Evolutionary conservation across 768 basidiomycete species (phyloP), one percentile per base, ranked within the genome.

Genomic region (Hygrocybe coccinea): DNA sequence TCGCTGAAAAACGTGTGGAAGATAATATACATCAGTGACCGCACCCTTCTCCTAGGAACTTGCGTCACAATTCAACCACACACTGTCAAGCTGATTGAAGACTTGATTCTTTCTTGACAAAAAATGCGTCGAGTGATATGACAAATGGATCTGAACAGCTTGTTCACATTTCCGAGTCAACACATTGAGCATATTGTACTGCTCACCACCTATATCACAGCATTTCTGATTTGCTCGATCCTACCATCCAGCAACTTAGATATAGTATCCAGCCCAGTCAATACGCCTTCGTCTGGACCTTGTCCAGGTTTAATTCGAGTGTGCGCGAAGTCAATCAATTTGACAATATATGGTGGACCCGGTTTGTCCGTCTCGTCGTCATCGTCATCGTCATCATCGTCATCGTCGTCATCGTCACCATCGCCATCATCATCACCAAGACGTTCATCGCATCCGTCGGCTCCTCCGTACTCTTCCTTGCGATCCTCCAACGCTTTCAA

Each of bases 321-420:
- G 68, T 98, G 95, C 6, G 94, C 95, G 67, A 99, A 97, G 73
- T 99, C 95, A 60, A 98, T 97, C 60, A 97, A 72, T 60, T 86
- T 86, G 57, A 97, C 76, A 12, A 77, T 74, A 59, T 80, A 87
- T 33, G 82, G 79, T 15, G 76, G 76, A 33, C 74, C 78, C n/a
- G 62, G 70, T 46, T 66, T 68, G 7, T 72, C 74, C 0, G 72
- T 71, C 17, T 71, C 71, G 0, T 73, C 74, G 0, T 73, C 74
- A 0, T 70, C 73, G 0, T 64, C 71, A n/a, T 67, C 68, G 5
- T 68, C 69, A 7, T 65, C 67, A 22, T 64, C 65, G 5, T 60
- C 61, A 24, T 52, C 66, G 17, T 59, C 57, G 19, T 55, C 37
- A 21, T 8, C 14, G 0, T 70, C 73, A 0, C 62, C 71, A 1